Base-by-base conservation (phyloP, 345 rosid species). In the rapeseed (Brassica napus) region DNA sequence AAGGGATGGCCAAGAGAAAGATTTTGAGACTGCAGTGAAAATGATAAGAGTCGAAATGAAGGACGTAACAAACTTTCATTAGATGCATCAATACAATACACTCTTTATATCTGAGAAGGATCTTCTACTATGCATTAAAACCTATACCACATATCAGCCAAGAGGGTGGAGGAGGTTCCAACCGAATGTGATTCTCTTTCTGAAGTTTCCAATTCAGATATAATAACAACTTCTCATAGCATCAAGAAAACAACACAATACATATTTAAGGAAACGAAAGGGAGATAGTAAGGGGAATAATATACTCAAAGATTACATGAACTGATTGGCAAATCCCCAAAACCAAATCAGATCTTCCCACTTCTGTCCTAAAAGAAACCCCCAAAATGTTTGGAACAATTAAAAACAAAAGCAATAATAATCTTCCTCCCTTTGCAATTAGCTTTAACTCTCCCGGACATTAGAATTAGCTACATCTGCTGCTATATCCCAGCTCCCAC, bases 401-500 rank as follows among this genome's bases (percentile, higher is more conserved):
- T 28, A 16, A 71, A 52, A 35, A 63, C 42, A 32, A 24, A 59
- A 59, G 8, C 32, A 24, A 59, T 18, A 21, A 61, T 14, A 79
- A 1, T 55, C 81, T 72, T n/a, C 69, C 80, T 54, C 87, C 92
- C 79, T 84, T 87, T 8, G 83, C 72, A 11, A 86, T 42, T 52
- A 82, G 86, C 83, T 83, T 88, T 86, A 81, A 78, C 86, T 85
- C 79, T 88, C 93, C 11, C 83, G 83, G 21, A 84, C 89, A 1
- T 79, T 80, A 39, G 97, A 86, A 78, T 87, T 88, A 54, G 87
- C 89, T 2, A 89, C 58, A 79, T 88, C 26, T 94, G 94, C 0
- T 90, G 93, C 85, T 18, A 88, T 85, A 79, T 92, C 95, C 77
- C 77, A 78, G 82, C 74, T 92, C 87, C 97, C 93, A 82, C 90